A percentile compares a stretch with the other conserved stretches of the same genome.
Evolutionary conservation across 441 rosid species (phyloP).

Genomic region (Jatropha podagrica): DNA sequence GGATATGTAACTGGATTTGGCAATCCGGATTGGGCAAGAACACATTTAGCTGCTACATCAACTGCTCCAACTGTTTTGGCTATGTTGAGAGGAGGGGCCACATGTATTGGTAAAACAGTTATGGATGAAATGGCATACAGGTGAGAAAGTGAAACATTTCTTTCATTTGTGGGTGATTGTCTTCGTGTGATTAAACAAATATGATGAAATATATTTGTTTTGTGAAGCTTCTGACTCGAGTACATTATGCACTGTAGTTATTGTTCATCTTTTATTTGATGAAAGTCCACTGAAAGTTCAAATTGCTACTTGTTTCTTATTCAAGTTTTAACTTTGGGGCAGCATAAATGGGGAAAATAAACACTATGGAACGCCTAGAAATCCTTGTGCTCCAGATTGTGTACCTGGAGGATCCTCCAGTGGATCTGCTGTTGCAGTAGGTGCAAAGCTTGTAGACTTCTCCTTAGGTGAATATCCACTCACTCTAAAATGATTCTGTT

Average conservation of each 20-base stretch:
- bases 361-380: slow-evolving; percentile 90
- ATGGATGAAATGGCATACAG: slow-evolving; percentile 99
- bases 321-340: slow-evolving; percentile 14
- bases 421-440: slow-evolving; percentile 95
- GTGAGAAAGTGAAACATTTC: slow-evolving; percentile 31
- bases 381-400: slow-evolving; percentile 73
- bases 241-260: not conserved
- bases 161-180: not conserved
- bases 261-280: not conserved
- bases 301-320: not conserved
- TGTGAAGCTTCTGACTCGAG: not conserved
- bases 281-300: not conserved
- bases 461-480: slow-evolving; percentile 56
- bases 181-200: no score
- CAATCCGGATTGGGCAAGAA: slow-evolving; percentile 91
- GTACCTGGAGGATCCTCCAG: slow-evolving; percentile 98
- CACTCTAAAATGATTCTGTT: slow-evolving; percentile 3
- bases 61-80: slow-evolving; percentile 72
- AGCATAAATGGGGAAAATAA: slow-evolving; percentile 90
- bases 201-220: not conserved
- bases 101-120: slow-evolving; percentile 65
- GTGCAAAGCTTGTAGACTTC: slow-evolving; percentile 81
- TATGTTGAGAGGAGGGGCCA: slow-evolving; percentile 68
- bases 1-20: slow-evolving; percentile 92
- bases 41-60: slow-evolving; percentile 67